A percentile compares a stretch with the other conserved stretches of the same genome.
phyloP scores from a whole-genome alignment of 768 basidiomycete species.

The Clavaria fumosa region DNA sequence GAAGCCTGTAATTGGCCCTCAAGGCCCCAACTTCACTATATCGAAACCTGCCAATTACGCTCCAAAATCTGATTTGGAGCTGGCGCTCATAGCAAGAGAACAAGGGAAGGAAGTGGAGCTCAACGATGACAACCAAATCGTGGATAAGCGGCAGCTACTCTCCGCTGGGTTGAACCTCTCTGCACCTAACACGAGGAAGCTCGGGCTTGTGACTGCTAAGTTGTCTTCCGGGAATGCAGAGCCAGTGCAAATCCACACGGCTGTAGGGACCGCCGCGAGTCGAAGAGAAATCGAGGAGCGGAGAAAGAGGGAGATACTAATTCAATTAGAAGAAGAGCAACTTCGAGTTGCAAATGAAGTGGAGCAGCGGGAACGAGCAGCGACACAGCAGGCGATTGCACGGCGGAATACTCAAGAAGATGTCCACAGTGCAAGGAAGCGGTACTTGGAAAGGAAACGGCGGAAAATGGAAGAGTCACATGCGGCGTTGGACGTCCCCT shows the following conservation, averaged over 20 bases:
- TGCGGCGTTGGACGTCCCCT: no score
- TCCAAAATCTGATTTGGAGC: constrained; percentile 54
- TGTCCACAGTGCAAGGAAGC: constrained; percentile 56
- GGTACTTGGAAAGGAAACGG: constrained; percentile 70
- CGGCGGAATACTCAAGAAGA: constrained; percentile 66
- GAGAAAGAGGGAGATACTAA: constrained; percentile 58
- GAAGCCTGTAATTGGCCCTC: constrained; percentile 46
- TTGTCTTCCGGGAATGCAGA: constrained; percentile 15
- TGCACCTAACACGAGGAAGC: constrained; percentile 59
- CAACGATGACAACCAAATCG: constrained; percentile 94
- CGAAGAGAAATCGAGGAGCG: constrained; percentile 74
- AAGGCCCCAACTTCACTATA: constrained; percentile 62
- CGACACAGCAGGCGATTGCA: constrained; percentile 46
- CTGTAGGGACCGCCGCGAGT: constrained; percentile 71
- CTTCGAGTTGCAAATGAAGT: constrained; percentile 40
- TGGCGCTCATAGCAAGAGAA: constrained; percentile 51
- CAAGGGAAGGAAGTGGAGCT: constrained; percentile 81
- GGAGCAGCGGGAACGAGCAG: constrained; percentile 45
- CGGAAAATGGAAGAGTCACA: constrained; percentile 49
- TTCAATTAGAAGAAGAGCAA: constrained; percentile 66
- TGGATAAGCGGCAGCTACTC: constrained; percentile 87
- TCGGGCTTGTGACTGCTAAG: constrained; percentile 30
- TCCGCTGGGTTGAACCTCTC: constrained; percentile 87
- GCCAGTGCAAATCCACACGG: constrained; percentile 41
- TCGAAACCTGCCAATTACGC: constrained; percentile 51